Conservation (phyloP, 495 filamentous ascomycete species). For the Hypoxylon subgilvum region DNA sequence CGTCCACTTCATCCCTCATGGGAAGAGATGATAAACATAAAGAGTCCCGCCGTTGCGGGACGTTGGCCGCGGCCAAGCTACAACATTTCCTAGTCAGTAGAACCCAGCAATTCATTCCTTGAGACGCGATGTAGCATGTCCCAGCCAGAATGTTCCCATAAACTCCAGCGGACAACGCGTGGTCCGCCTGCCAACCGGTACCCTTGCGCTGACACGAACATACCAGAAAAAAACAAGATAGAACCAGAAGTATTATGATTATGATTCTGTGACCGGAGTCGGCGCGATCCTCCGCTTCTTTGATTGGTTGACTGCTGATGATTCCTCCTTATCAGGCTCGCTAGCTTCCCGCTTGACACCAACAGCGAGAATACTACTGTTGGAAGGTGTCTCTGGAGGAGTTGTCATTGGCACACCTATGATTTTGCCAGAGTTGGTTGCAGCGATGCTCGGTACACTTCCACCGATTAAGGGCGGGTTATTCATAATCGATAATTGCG, state of each 20-base stretch:
- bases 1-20: background rate
- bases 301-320: constrained; percentile 44
- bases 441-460: constrained; percentile 74
- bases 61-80: no score
- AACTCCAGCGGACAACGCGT: constrained; percentile 10
- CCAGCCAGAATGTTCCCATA: constrained; percentile 7
- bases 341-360: constrained; percentile 67
- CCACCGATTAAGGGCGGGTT: constrained; percentile 80
- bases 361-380: constrained; percentile 49
- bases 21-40: background rate
- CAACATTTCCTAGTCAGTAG: constrained; percentile 3
- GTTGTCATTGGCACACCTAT: constrained; percentile 67
- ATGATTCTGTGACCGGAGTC: constrained; percentile 59
- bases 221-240: no score
- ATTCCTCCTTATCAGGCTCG: constrained; percentile 56
- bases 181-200: background rate
- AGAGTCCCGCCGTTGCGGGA: no score
- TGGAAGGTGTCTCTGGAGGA: constrained; percentile 78
- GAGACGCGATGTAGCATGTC: constrained; percentile 5
- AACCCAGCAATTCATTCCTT: constrained; percentile 3
- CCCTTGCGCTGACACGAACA: no score
- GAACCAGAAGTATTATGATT: constrained; percentile 1
- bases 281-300: constrained; percentile 84
- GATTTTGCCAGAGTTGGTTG: constrained; percentile 66
- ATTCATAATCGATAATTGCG: constrained; percentile 63